These are phyloP conservation scores for Salix purpurea DNA, from an alignment of 345 rosid species.

Conservation along the genomic window DNA sequence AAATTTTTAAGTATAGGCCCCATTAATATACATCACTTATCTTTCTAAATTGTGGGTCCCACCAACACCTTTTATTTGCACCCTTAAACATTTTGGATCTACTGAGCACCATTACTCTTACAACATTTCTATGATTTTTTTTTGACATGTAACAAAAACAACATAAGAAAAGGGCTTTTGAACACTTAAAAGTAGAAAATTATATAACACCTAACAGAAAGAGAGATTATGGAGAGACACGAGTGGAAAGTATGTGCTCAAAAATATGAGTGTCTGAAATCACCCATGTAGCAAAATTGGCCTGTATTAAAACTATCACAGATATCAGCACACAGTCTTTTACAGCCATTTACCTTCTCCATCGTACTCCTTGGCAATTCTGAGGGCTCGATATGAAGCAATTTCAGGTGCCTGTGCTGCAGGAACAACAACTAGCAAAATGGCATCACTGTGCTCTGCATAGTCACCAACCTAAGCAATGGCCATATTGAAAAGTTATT, in stretches of 20 bases:
- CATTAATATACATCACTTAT: neutral
- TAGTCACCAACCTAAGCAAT: constrained; percentile 62
- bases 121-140: neutral
- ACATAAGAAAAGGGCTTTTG: neutral
- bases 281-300: neutral
- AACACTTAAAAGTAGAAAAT: neutral
- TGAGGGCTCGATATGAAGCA: constrained; percentile 78
- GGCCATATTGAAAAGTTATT: neutral
- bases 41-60: neutral
- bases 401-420: constrained; percentile 87
- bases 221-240: neutral
- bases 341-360: constrained; percentile 49
- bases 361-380: constrained; percentile 87
- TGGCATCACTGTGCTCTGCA: constrained; percentile 81
- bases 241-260: neutral
- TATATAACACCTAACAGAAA: neutral
- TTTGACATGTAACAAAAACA: neutral
- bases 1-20: neutral
- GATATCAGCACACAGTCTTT: neutral
- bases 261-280: neutral
- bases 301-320: neutral
- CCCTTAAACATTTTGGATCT: neutral
- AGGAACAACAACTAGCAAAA: constrained; percentile 79
- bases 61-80: neutral
- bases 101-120: neutral